These are phyloP conservation scores for Ophiocordyceps robertsii DNA, from an alignment of 2,329 filamentous ascomycete genomes.

Conservation along the genomic window DNA sequence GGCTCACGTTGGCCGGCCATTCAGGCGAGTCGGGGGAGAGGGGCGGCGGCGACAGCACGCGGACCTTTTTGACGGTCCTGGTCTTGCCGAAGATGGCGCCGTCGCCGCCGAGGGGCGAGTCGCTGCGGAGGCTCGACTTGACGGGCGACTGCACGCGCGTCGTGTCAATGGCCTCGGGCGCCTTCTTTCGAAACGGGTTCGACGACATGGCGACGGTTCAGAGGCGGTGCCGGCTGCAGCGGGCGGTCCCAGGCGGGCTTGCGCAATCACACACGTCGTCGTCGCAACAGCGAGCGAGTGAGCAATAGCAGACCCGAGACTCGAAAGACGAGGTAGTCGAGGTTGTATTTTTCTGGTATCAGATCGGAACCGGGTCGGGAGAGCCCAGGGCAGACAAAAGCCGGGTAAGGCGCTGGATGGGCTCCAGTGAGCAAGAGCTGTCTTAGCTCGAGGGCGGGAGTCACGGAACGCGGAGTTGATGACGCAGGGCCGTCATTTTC, in stretches of 20 bases:
- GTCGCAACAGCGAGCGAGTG: too few species aligned
- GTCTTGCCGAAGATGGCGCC: constrained; percentile 18
- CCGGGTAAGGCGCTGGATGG: neutral
- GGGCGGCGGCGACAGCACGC: constrained; percentile 50
- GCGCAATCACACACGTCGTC: too few species aligned
- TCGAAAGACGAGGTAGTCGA: too few species aligned
- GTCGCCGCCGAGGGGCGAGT: constrained; percentile 1
- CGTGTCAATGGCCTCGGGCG: constrained; percentile 6
- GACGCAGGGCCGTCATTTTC: constrained; percentile 1
- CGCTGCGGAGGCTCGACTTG: constrained; percentile 8
- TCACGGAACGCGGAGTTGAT: constrained; percentile 1
- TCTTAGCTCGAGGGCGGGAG: neutral
- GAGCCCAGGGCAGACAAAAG: neutral
- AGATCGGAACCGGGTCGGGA: neutral
- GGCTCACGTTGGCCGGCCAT: constrained; percentile 8
- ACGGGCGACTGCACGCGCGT: constrained; percentile 6
- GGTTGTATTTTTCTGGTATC: neutral
- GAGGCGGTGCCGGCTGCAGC: too few species aligned
- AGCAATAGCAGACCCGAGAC: too few species aligned
- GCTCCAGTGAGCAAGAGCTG: too few species aligned
- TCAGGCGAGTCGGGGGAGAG: constrained; percentile 39
- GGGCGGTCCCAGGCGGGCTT: too few species aligned
- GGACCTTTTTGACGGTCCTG: constrained; percentile 53
- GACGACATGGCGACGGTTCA: constrained; percentile 7
- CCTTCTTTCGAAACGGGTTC: constrained; percentile 12